Percentiles rank a stretch among this genome's conserved stretches.
Evolutionary conservation across 2,329 filamentous ascomycete genomes (phyloP).

Genomic region (Apiospora kogelbergensis): DNA sequence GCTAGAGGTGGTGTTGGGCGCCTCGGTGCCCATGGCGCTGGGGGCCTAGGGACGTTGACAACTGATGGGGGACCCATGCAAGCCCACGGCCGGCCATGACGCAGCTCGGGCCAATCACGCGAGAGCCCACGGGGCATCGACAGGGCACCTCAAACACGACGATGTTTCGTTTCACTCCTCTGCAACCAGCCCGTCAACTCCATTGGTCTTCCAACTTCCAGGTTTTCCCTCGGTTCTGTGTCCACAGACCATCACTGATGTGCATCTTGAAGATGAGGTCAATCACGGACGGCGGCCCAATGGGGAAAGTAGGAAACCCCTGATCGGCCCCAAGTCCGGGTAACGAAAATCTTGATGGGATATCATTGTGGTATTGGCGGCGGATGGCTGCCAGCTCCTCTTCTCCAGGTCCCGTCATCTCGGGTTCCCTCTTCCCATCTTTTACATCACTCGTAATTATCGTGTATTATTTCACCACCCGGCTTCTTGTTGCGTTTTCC

Average conservation of each 20-base stretch:
- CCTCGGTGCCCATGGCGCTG: too few relatives aligned
- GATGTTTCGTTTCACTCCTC: not conserved
- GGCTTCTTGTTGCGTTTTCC: not conserved
- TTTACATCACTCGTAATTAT: not conserved
- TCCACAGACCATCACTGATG: not conserved
- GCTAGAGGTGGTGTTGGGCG: too few relatives aligned
- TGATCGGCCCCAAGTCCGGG: not conserved
- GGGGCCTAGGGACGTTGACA: not conserved
- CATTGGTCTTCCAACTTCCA: not conserved
- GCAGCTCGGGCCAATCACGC: not conserved
- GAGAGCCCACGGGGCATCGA: not conserved
- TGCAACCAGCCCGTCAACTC: not conserved
- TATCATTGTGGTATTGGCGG: not conserved
- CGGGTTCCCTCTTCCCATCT: not conserved
- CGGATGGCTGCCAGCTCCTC: not conserved
- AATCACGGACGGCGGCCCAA: not conserved
- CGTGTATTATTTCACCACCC: not conserved
- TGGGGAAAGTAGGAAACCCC: not conserved
- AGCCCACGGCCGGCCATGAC: not conserved
- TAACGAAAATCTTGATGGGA: not conserved
- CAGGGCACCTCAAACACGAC: not conserved
- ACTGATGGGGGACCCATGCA: not conserved
- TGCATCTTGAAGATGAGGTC: not conserved
- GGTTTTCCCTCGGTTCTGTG: not conserved
- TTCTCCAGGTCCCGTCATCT: not conserved